Conservation (phyloP, 371 early-diverging fungal species). For the Capniomyces stellatus region DNA sequence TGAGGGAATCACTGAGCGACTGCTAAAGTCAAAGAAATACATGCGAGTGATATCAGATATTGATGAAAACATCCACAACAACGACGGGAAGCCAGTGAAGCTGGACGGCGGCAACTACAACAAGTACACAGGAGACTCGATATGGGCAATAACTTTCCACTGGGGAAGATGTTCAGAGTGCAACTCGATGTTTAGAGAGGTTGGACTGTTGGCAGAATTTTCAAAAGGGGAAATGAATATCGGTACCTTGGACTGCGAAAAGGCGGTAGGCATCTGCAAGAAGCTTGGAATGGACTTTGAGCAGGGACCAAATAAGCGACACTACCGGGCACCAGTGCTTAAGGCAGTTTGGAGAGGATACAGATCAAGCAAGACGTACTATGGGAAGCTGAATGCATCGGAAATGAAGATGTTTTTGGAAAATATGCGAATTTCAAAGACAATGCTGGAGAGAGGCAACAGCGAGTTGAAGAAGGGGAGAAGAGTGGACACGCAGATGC, state of each 20-base stretch:
- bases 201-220: slow-evolving; percentile 41
- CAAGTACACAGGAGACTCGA: slow-evolving; percentile 13
- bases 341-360: slow-evolving; percentile 37
- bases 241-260: slow-evolving; percentile 66
- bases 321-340: slow-evolving; percentile 73
- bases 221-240: slow-evolving; percentile 52
- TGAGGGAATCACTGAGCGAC: too few species aligned
- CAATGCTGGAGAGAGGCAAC: too few species aligned
- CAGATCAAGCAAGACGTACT: slow-evolving; percentile 26
- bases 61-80: too few species aligned
- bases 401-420: too few species aligned
- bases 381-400: too few species aligned
- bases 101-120: slow-evolving; percentile 26
- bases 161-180: slow-evolving; percentile 84
- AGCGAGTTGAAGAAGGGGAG: too few species aligned
- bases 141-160: slow-evolving; percentile 57
- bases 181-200: slow-evolving; percentile 55
- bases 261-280: slow-evolving; percentile 30
- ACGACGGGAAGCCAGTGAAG: slow-evolving; percentile 22
- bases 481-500: too few species aligned
- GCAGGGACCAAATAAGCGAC: slow-evolving; percentile 44
- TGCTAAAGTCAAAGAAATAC: not conserved
- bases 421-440: too few species aligned
- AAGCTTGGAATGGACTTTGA: too few species aligned
- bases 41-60: too few species aligned